Conservation (phyloP, 208 protist genomes). For the Kentomonas sorsogonicus region DNA sequence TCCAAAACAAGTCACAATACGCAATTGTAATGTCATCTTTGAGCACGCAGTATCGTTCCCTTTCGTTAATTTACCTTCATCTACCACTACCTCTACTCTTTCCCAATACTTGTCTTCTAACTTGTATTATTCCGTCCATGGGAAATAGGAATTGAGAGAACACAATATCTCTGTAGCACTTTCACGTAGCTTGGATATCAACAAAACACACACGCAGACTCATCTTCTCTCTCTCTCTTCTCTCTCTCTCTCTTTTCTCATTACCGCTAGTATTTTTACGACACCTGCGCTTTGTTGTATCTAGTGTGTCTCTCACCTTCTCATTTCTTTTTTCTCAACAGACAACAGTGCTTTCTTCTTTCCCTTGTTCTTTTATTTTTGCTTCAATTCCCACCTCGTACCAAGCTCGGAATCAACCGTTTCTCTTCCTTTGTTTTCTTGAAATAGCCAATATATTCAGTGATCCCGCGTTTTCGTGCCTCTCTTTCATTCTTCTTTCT, state of each 20-base stretch:
- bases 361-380: not conserved
- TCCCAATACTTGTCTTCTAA: not conserved
- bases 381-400: not conserved
- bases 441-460: not conserved
- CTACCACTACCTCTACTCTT: too few species aligned
- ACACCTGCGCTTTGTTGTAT: not conserved
- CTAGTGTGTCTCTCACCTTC: not conserved
- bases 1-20: too few species aligned
- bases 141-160: not conserved
- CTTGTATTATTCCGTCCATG: not conserved
- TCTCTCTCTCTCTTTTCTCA: slow-evolving; percentile 3
- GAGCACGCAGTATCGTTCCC: too few species aligned
- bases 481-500: too few species aligned
- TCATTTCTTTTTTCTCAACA: not conserved
- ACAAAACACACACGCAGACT: not conserved
- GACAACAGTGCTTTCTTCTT: not conserved
- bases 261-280: not conserved
- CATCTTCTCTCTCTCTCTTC: not conserved
- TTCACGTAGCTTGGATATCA: too few species aligned
- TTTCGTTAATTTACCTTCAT: too few species aligned
- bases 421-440: not conserved
- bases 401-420: not conserved
- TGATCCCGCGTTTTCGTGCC: too few species aligned
- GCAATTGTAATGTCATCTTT: too few species aligned
- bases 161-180: not conserved